A percentile compares a stretch with the other conserved stretches of the same genome.
Conservation (phyloP, 169 alveolate genomes). For the Plasmodium inui region DNA sequence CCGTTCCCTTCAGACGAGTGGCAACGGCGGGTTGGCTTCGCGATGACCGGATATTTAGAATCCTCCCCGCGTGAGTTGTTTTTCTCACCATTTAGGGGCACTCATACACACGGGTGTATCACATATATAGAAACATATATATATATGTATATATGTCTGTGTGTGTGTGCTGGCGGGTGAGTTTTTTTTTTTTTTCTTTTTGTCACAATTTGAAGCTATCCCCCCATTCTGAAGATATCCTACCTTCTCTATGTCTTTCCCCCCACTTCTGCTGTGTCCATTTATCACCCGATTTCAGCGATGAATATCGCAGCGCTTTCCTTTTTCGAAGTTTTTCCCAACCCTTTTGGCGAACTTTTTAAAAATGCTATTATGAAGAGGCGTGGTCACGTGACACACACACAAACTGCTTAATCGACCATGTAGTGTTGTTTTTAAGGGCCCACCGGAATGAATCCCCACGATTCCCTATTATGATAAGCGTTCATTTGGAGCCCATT, state of each 20-base stretch:
- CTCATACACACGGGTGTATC: not conserved
- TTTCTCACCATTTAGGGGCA: not conserved
- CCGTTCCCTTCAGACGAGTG: not conserved
- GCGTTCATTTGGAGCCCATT: not conserved
- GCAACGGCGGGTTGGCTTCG: not conserved
- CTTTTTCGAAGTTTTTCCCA: not conserved
- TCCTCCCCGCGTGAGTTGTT: not conserved
- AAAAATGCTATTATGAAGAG: not conserved
- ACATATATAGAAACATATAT: not conserved
- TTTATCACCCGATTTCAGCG: not conserved
- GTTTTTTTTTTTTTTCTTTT: not conserved
- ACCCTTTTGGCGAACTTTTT: not conserved
- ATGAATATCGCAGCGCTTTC: not conserved
- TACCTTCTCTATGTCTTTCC: not conserved
- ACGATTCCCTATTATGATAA: not conserved
- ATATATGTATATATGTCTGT: not conserved
- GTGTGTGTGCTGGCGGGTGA: not conserved
- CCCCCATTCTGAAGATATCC: not conserved
- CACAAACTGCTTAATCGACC: not conserved
- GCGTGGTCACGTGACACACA: not conserved
- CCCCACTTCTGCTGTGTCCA: not conserved
- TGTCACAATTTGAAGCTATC: not conserved
- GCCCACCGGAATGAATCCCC: not conserved
- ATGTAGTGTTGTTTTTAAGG: not conserved
- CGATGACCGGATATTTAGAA: not conserved